These are phyloP conservation scores for Chaetomium sp. DNA, from an alignment of 2,329 filamentous ascomycete genomes.

Conservation along the genomic window DNA sequence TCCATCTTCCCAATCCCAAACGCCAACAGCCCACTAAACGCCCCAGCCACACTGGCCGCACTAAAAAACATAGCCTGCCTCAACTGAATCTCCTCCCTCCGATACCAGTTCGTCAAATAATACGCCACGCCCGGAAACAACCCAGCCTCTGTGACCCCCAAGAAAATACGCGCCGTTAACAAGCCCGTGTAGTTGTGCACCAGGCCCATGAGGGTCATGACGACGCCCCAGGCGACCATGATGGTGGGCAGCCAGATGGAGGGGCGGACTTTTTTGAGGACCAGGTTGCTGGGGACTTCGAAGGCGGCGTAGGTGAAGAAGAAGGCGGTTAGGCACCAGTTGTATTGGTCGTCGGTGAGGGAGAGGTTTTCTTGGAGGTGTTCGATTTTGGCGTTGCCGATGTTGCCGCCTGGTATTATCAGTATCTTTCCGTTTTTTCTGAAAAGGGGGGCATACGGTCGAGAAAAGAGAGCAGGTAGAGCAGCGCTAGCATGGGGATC, in stretches of 20 bases:
- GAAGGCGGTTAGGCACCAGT: constrained; percentile 63
- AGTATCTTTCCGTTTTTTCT: no score
- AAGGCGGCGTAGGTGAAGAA: constrained; percentile 75
- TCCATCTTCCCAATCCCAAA: constrained; percentile 65
- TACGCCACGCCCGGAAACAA: constrained; percentile 59
- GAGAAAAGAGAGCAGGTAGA: constrained; percentile 64
- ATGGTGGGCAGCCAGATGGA: constrained; percentile 70
- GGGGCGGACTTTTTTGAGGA: constrained; percentile 68
- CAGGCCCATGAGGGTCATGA: constrained; percentile 49
- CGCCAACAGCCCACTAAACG: constrained; percentile 66
- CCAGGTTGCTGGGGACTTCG: constrained; percentile 69
- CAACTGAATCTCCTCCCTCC: constrained; percentile 48
- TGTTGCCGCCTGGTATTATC: constrained; percentile 60
- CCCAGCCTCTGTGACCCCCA: constrained; percentile 62
- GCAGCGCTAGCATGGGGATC: constrained; percentile 56
- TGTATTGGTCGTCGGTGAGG: constrained; percentile 63
- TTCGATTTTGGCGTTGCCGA: constrained; percentile 61
- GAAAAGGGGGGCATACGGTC: constrained; percentile 43
- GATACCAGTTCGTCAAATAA: constrained; percentile 54
- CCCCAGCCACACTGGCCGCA: constrained; percentile 71
- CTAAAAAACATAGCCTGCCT: constrained; percentile 72
- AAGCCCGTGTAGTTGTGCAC: constrained; percentile 43
- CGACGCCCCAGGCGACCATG: constrained; percentile 55
- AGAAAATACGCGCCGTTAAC: constrained; percentile 46
- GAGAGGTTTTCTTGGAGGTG: constrained; percentile 45